Evolutionary conservation across 441 rosid genomes (phyloP).

Genomic region (Kokia cookei): DNA sequence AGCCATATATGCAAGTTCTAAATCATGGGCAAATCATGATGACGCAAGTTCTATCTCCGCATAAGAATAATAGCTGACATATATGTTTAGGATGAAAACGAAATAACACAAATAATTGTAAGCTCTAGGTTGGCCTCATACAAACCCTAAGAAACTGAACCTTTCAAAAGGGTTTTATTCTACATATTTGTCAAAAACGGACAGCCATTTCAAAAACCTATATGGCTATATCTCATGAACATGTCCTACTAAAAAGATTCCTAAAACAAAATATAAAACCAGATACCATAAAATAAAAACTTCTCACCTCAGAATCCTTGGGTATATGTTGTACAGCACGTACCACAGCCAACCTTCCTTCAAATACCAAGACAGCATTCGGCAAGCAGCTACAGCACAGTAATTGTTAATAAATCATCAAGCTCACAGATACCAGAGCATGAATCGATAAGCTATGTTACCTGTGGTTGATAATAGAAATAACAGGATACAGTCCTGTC

Average conservation of each 20-base stretch:
- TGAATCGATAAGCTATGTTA: constrained; percentile 20
- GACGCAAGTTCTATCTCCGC: neutral
- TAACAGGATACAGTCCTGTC: constrained; percentile 85
- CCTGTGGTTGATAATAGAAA: constrained; percentile 96
- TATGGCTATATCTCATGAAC: neutral
- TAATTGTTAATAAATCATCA: constrained; percentile 14
- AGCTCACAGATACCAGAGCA: constrained; percentile 5
- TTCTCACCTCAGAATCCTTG: constrained; percentile 67
- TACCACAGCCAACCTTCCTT: constrained; percentile 72
- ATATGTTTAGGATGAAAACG: neutral
- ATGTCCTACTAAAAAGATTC: neutral
- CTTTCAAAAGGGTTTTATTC: neutral
- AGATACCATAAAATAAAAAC: neutral
- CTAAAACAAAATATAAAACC: neutral
- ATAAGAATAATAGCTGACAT: neutral
- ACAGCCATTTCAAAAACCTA: neutral
- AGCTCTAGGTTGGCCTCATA: neutral
- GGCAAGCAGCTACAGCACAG: constrained; percentile 75
- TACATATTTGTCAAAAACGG: neutral
- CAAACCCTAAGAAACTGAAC: neutral
- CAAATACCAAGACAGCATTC: constrained; percentile 77
- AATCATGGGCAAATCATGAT: neutral
- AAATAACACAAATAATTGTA: neutral
- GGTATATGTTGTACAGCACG: constrained; percentile 67
- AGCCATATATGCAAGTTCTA: neutral